Evolutionary conservation across 305 asterid species (phyloP).

Genomic region (Fraxinus baroniana): DNA sequence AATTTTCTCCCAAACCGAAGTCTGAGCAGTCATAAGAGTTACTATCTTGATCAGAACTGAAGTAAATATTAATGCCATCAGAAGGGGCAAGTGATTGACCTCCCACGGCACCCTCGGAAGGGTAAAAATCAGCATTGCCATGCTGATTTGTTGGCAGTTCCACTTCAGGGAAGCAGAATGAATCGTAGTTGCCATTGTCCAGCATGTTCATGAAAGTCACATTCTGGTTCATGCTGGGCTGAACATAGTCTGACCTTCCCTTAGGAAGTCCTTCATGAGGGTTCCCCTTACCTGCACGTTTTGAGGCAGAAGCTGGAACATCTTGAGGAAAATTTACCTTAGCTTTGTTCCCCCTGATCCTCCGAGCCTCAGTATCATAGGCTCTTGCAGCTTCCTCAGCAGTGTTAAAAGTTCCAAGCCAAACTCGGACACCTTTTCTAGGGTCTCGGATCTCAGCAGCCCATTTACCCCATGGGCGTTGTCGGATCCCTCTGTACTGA

Average conservation of each 20-base stretch:
- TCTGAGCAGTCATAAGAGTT: slow-evolving; percentile 79
- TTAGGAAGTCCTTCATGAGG: slow-evolving; percentile 33
- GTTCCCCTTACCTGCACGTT: slow-evolving; percentile 36
- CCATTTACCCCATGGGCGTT: slow-evolving; percentile 99
- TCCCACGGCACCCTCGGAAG: slow-evolving; percentile 34
- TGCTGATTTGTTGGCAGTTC: slow-evolving; percentile 53
- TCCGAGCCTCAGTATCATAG: slow-evolving; percentile 85
- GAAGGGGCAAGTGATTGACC: slow-evolving; percentile 40
- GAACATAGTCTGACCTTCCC: slow-evolving; percentile 37
- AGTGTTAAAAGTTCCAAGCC: slow-evolving; percentile 94
- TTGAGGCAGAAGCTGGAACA: slow-evolving; percentile 39
- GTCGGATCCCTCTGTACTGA: slow-evolving; percentile 91
- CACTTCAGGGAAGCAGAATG: slow-evolving; percentile 51
- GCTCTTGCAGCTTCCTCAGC: slow-evolving; percentile 99
- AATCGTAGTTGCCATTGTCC: slow-evolving; percentile 42
- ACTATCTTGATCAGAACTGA: slow-evolving; percentile 82
- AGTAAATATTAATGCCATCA: slow-evolving; percentile 46
- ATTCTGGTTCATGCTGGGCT: slow-evolving; percentile 32
- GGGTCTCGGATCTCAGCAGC: slow-evolving; percentile 99
- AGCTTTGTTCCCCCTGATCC: slow-evolving; percentile 90
- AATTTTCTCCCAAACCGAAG: slow-evolving; percentile 73
- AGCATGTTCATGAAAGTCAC: slow-evolving; percentile 33
- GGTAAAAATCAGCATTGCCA: slow-evolving; percentile 32
- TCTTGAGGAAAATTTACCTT: slow-evolving; percentile 89
- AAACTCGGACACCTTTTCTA: slow-evolving; percentile 87